Evolutionary conservation across 2,329 filamentous ascomycete species (phyloP).

Genomic region (Sclerotinia borealis): DNA sequence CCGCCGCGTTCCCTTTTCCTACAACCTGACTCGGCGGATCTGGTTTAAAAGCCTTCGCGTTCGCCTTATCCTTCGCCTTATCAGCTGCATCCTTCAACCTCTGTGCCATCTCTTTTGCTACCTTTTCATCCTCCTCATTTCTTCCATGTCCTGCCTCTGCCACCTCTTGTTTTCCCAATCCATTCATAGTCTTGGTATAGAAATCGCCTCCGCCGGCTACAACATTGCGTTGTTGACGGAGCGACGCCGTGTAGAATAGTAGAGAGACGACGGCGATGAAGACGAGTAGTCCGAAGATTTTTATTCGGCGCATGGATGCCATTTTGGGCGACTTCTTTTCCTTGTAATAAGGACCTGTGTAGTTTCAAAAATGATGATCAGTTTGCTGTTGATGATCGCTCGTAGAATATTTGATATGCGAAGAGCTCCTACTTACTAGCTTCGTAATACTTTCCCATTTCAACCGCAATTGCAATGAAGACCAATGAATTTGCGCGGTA

Average conservation of each 20-base stretch:
- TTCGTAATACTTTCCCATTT: constrained; percentile 12
- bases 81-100: constrained; percentile 64
- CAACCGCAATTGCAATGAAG: neutral
- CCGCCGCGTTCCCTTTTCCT: constrained; percentile 34
- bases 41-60: constrained; percentile 58
- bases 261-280: constrained; percentile 59
- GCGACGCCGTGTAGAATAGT: constrained; percentile 65
- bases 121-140: constrained; percentile 48
- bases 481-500: neutral
- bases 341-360: constrained; percentile 16
- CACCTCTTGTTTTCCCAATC: constrained; percentile 33
- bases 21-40: constrained; percentile 52
- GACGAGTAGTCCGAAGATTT: constrained; percentile 58
- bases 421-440: constrained; percentile 2
- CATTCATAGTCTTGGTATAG: constrained; percentile 53
- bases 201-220: constrained; percentile 48
- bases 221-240: constrained; percentile 42
- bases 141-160: neutral
- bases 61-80: constrained; percentile 61
- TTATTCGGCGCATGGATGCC: constrained; percentile 65
- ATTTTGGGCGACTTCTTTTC: constrained; percentile 38
- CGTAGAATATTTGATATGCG: neutral
- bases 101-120: constrained; percentile 50
- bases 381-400: neutral
- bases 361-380: neutral